Conservation (phyloP, 2,329 filamentous ascomycete genomes). For the Chaetomiaceae sp. region DNA sequence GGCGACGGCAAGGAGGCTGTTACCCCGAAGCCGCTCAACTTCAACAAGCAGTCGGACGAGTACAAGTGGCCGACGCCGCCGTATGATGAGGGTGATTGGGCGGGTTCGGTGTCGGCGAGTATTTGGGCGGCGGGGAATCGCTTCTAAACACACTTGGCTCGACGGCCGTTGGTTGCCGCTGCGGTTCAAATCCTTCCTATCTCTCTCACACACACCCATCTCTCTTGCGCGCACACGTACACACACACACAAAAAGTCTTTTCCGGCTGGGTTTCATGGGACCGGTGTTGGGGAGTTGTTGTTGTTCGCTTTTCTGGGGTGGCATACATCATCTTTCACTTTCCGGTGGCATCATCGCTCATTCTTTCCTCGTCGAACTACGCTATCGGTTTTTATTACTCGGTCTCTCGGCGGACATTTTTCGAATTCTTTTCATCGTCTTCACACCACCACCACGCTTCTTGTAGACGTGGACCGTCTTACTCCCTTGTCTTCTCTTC, state of each 20-base stretch:
- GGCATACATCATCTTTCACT: slow-evolving; percentile 20
- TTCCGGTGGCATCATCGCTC: slow-evolving; percentile 16
- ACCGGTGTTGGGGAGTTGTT: slow-evolving; percentile 17
- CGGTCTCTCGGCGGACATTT: background rate
- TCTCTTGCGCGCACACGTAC: background rate
- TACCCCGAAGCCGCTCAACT: slow-evolving; percentile 67
- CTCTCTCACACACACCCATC: background rate
- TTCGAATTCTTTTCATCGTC: background rate
- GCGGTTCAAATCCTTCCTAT: background rate
- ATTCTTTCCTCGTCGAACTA: slow-evolving; percentile 1
- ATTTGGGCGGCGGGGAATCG: slow-evolving; percentile 70
- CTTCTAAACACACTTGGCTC: slow-evolving; percentile 41
- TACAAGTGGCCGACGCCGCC: slow-evolving; percentile 92
- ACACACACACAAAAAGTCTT: slow-evolving; percentile 13
- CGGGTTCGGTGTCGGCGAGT: slow-evolving; percentile 72
- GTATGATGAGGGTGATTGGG: slow-evolving; percentile 92
- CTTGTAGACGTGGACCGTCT: slow-evolving; percentile 9
- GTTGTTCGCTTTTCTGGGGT: slow-evolving; percentile 9
- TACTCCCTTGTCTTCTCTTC: background rate
- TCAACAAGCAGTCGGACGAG: slow-evolving; percentile 53
- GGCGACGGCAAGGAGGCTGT: slow-evolving; percentile 58
- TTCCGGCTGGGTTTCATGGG: slow-evolving; percentile 18
- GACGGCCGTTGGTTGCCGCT: slow-evolving; percentile 3
- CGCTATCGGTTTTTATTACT: background rate
- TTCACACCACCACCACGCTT: background rate